Percentiles rank a stretch among this genome's conserved stretches.
phyloP scores from a whole-genome alignment of 2,329 filamentous ascomycete species.

The Botrytis fragariae region DNA sequence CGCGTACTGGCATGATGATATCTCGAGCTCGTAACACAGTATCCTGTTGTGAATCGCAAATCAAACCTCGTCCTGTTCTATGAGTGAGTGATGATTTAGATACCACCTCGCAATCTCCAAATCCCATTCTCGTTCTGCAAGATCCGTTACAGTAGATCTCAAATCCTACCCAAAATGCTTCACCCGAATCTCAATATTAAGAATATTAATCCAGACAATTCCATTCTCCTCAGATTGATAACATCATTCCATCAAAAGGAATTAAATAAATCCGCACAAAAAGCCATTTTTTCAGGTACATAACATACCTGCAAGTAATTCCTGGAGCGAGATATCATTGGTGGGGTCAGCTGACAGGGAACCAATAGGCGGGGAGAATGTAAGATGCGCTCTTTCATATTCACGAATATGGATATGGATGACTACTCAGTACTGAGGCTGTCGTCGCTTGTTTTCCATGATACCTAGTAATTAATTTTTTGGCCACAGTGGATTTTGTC shows the following conservation, averaged over 20 bases:
- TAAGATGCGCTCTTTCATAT: neutral
- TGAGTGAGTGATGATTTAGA: neutral
- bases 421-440: neutral
- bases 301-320: neutral
- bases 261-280: neutral
- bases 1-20: neutral
- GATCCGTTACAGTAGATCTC: neutral
- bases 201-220: neutral
- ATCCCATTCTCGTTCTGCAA: neutral
- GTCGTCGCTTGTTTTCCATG: neutral
- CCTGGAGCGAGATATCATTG: neutral
- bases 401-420: neutral
- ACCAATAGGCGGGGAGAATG: neutral
- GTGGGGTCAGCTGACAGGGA: neutral
- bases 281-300: neutral
- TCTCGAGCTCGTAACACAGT: neutral
- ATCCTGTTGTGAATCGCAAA: neutral
- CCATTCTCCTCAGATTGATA: neutral
- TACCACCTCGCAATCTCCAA: neutral
- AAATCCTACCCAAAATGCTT: neutral
- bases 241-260: fast-evolving
- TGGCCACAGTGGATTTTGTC: neutral
- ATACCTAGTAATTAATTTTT: neutral
- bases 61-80: neutral
- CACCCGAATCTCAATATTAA: neutral